Percentiles rank a stretch among this genome's conserved stretches.
Conservation (phyloP, 192 early-diverging fungal species). For the Coemansia sp. region DNA sequence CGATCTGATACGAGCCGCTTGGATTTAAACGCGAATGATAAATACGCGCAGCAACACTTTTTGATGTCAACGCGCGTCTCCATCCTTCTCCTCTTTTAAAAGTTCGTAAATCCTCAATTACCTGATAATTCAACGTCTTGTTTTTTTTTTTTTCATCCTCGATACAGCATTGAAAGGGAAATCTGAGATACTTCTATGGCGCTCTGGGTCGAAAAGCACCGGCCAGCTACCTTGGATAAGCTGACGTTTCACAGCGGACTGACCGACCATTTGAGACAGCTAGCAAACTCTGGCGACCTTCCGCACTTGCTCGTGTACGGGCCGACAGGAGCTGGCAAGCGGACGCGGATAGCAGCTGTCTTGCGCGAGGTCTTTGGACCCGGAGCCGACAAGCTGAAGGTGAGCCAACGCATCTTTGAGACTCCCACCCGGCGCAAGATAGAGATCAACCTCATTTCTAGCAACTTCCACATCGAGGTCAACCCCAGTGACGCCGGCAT, state of each 20-base stretch:
- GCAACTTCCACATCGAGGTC: constrained; percentile 96
- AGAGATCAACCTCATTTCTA: constrained; percentile 83
- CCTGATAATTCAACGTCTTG: not conserved
- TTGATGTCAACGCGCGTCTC: not conserved
- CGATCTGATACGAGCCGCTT: constrained; percentile 7
- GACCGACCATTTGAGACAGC: constrained; percentile 70
- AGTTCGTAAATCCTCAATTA: not conserved
- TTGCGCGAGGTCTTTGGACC: constrained; percentile 89
- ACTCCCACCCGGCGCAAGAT: constrained; percentile 87
- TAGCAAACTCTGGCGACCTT: constrained; percentile 82
- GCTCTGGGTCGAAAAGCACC: constrained; percentile 97
- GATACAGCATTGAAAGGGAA: not conserved
- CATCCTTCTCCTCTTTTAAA: not conserved
- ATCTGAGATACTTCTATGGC: constrained; percentile 25
- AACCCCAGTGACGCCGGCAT: constrained; percentile 97
- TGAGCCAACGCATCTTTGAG: constrained; percentile 81
- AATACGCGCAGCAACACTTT: not conserved
- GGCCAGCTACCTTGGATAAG: constrained; percentile 80
- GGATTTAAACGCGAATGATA: not conserved
- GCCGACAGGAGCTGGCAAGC: constrained; percentile 95
- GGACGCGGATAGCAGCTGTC: constrained; percentile 87
- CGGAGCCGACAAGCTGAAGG: constrained; percentile 92
- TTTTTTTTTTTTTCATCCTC: not conserved
- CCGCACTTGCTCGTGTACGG: constrained; percentile 97
- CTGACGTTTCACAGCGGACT: constrained; percentile 83